Conservation (phyloP, 2,329 filamentous ascomycete genomes). For the Xylaria multiplex region DNA sequence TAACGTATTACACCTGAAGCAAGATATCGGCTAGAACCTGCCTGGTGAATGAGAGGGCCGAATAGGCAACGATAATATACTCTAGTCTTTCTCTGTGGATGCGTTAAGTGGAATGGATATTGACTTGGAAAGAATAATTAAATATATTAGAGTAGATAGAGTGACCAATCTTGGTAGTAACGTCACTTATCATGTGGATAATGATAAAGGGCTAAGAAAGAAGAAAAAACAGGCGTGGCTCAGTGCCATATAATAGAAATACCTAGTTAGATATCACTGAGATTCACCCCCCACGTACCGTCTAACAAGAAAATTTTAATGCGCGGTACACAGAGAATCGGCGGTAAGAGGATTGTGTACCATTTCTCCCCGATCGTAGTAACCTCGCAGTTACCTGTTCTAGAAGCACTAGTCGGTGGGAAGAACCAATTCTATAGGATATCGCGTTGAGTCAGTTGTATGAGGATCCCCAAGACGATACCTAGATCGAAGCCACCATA, state of each 20-base stretch:
- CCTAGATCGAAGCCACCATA: neutral
- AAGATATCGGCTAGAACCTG: neutral
- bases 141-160: neutral
- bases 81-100: neutral
- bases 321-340: conserved; percentile 17
- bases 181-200: neutral
- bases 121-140: neutral
- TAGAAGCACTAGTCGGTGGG: neutral
- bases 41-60: neutral
- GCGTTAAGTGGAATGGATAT: neutral
- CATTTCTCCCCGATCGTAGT: neutral
- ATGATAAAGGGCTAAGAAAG: neutral
- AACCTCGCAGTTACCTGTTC: neutral
- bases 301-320: conserved; percentile 2
- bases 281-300: too few relatives aligned
- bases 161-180: neutral
- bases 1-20: neutral
- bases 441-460: neutral
- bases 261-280: neutral
- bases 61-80: neutral
- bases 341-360: conserved; percentile 1
- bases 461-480: neutral
- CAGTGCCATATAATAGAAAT: conserved; percentile 4
- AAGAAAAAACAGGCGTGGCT: neutral
- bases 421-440: neutral